Base-by-base conservation (phyloP, 108 stramenopile genomes). In the Schizochytrium sp. region DNA sequence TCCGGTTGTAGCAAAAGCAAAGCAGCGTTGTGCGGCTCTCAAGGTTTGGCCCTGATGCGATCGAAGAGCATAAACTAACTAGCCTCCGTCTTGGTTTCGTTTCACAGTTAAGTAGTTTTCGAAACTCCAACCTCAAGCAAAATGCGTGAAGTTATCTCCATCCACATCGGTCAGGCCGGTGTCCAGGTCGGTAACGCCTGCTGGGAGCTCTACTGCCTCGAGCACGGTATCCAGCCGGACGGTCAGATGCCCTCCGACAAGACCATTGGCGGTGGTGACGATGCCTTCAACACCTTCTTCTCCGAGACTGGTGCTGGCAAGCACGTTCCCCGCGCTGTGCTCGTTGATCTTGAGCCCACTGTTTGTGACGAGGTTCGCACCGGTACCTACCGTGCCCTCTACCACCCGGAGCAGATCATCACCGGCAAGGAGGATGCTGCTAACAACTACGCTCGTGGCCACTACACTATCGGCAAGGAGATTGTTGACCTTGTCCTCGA, bases 121-220 rank as follows among this genome's bases (percentile, higher is more conserved):
- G 57, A 58, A 58, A 10, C 17, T 17, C 13, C 57, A 58, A 17
- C 57, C 13, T 28, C 10, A 83, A 83, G 28, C 72, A 92, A 46
- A 55, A 93, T 93, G 93, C 92, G 93, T 61, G 93, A 93, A 89
- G 93, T 92, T 89, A 90, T 93, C 89, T 92, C 91, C 69, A 92
- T 93, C 92, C 93, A 93, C 92, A 91, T 93, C 58, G 93, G 92
- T 56, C 92, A 98, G 93, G 97, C 95, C 92, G 98, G 97, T 92
- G 96, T 97, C 94, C 97, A 98, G 94, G 93, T 94, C 90, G 97
- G 97, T 87, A 98, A 98, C 95, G 95, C 96, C 89, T 98, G 98
- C 95, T 98, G 98, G 98, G 98, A 98, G 94, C 96, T 96, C 53
- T 98, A 96, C 95, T 97, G 97, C 95, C 93, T 98, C 61, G 98